Conservation (phyloP, 768 basidiomycete species). For the Clathrus columnatus region DNA sequence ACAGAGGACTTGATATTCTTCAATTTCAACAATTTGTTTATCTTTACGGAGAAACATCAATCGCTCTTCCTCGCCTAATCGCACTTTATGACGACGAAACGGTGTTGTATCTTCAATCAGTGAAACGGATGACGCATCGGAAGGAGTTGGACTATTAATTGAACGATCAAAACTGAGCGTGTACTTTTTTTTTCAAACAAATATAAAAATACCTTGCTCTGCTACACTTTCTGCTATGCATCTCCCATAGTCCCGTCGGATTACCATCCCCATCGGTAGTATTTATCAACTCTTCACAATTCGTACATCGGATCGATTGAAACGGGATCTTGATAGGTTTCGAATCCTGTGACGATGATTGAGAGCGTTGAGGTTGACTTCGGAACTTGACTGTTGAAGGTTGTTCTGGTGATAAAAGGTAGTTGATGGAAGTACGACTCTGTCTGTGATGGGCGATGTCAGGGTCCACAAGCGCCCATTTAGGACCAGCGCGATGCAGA, state of each 20-base stretch:
- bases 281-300: background rate
- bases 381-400: background rate
- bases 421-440: background rate
- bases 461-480: background rate
- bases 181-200: background rate
- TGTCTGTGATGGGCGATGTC: background rate
- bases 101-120: constrained; percentile 27
- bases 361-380: background rate
- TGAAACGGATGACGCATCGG: background rate
- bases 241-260: background rate
- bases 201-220: background rate
- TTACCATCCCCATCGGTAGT: constrained; percentile 1
- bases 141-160: background rate
- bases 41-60: constrained; percentile 60
- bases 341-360: background rate
- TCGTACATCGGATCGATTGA: background rate
- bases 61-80: constrained; percentile 50
- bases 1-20: constrained; percentile 30
- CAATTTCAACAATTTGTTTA: constrained; percentile 72
- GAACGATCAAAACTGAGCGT: background rate
- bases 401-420: background rate
- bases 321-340: background rate
- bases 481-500: background rate
- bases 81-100: constrained; percentile 38
- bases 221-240: background rate